A percentile compares a stretch with the other conserved stretches of the same genome.
phyloP scores from a whole-genome alignment of 306 rosid genomes.

The Ormosia emarginata region DNA sequence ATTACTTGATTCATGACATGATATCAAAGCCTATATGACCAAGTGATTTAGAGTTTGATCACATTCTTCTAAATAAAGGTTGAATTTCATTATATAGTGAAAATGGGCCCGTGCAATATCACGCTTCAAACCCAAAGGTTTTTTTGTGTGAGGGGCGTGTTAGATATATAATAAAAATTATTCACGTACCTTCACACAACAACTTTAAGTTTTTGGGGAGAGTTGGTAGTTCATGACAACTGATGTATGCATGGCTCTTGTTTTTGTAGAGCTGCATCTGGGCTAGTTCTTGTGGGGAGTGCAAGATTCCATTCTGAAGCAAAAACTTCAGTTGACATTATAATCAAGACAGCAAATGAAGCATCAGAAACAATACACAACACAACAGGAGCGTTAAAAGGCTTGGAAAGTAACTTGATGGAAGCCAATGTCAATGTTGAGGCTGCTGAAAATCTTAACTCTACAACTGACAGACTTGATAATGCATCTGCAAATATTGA shows the following conservation, averaged over 20 bases:
- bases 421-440: slow-evolving; percentile 24
- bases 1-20: too few relatives aligned
- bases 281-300: slow-evolving; percentile 66
- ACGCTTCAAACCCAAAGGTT: too few relatives aligned
- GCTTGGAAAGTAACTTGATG: slow-evolving; percentile 37
- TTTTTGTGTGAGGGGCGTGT: too few relatives aligned
- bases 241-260: slow-evolving; percentile 10
- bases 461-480: slow-evolving; percentile 56
- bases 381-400: slow-evolving; percentile 65
- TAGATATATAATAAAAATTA: too few relatives aligned
- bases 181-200: too few relatives aligned
- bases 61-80: too few relatives aligned
- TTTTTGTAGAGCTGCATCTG: slow-evolving; percentile 55
- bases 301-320: slow-evolving; percentile 66
- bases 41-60: too few relatives aligned
- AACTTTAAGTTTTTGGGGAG: too few relatives aligned
- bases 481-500: slow-evolving; percentile 53
- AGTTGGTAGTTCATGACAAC: neutral
- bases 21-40: too few relatives aligned
- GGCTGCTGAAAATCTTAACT: slow-evolving; percentile 40
- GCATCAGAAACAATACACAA: slow-evolving; percentile 66
- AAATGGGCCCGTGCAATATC: too few relatives aligned
- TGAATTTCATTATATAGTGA: too few relatives aligned
- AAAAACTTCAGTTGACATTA: slow-evolving; percentile 49
- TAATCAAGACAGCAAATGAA: slow-evolving; percentile 69